Evolutionary conservation across 257 asterid genomes (phyloP).

Genomic region (Galeopsis tetrahit): DNA sequence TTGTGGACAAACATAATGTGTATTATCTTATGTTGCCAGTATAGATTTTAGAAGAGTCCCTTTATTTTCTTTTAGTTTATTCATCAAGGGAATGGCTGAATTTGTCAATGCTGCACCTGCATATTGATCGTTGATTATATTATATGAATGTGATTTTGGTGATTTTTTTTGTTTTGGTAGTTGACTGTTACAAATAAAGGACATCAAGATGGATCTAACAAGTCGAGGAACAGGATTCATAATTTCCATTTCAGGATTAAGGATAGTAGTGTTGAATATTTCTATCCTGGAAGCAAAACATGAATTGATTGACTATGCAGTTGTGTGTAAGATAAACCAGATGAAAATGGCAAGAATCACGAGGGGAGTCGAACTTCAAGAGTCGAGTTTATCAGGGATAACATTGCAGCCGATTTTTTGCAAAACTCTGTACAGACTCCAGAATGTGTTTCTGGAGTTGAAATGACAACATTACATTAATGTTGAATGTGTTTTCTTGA

Average conservation of each 20-base stretch:
- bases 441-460: neutral
- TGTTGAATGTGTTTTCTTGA: neutral
- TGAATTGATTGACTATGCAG: conserved; percentile 20
- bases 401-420: neutral
- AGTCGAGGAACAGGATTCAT: conserved; percentile 49
- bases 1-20: neutral
- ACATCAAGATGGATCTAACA: conserved; percentile 43
- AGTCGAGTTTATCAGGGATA: neutral
- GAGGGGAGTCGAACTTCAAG: conserved; percentile 2
- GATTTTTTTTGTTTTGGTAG: conserved; percentile 43
- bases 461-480: neutral
- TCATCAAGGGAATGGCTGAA: neutral
- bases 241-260: conserved; percentile 83
- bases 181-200: conserved; percentile 71
- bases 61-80: neutral
- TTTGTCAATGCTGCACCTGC: neutral
- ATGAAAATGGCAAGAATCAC: neutral
- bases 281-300: conserved; percentile 69
- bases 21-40: neutral
- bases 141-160: conserved; percentile 6
- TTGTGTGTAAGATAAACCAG: neutral
- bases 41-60: neutral
- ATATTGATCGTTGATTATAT: neutral
- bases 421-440: neutral
- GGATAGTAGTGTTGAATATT: conserved; percentile 76